Evolutionary conservation across 495 filamentous ascomycete genomes (phyloP), one percentile per base, ranked within the genome.

Genomic region (Annulohypoxylon maeteangense): DNA sequence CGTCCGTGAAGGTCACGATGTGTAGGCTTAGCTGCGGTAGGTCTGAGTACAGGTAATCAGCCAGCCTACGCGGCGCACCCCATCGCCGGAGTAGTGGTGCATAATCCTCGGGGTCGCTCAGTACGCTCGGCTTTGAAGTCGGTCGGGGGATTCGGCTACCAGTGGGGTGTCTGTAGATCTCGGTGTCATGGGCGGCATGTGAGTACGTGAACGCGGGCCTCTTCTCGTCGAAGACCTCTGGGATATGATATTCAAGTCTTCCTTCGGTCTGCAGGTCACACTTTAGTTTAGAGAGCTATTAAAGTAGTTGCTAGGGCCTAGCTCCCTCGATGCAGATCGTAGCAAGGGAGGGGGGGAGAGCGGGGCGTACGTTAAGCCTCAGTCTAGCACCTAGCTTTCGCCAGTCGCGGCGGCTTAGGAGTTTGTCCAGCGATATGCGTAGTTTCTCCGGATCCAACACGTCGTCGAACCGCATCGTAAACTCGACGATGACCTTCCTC

Each of bases 191-290:
- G 14, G 45, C 25, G 7, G 67, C 62, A n/a, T 78, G 80, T 1
- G 81, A 77, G 65, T 79, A 84, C 12, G 62, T 61, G 12, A 84
- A 76, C 0, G 76, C 79, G 18, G 81, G 82, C 5, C 81, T 74
- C 25, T 79, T 70, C 11, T 75, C 59, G 25, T 65, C 74, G 73
- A 84, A 86, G n/a, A 56, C 11, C 1, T 63, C 61, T 4, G 84
- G 84, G 29, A 84, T 76, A 70, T 86, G 82, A 23, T 83, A 80
- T 65, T 85, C 83, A 0, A 86, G 76, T 64, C 75, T 78, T 25
- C 75, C 77, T 22, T 75, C 48, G 8, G 36, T 53, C 78, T 82
- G 61, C 31, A 36, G 51, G 1, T 44, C 27, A 45, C 6, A 3
- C 7, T 54, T 44, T 20, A 44, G 40, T 20, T 18, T 6, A 29